Conservation (phyloP, 2,329 filamentous ascomycete species). For the Penicillium sp. region DNA sequence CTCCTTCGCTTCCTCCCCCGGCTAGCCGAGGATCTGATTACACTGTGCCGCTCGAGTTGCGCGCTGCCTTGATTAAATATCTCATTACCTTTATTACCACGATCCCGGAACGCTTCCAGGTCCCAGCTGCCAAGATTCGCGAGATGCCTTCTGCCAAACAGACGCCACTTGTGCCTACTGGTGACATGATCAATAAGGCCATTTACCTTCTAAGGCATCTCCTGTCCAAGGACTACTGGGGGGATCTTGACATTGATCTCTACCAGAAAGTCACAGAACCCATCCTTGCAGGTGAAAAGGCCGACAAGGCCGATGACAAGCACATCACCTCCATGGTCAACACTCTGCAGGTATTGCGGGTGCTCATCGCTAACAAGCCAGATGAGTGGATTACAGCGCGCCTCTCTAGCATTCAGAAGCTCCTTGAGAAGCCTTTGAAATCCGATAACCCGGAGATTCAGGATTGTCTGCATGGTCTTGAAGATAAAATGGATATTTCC, state of each 20-base stretch:
- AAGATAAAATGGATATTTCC: conserved; percentile 64
- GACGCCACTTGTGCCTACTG: conserved; percentile 52
- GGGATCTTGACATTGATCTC: conserved; percentile 82
- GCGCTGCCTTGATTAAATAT: conserved; percentile 85
- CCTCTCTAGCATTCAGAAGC: conserved; percentile 71
- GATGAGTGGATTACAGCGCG: conserved; percentile 87
- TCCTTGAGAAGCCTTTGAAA: conserved; percentile 82
- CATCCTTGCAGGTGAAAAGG: conserved; percentile 76
- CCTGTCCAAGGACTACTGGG: conserved; percentile 83
- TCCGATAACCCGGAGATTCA: conserved; percentile 90
- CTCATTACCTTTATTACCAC: conserved; percentile 92
- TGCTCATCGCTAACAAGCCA: conserved; percentile 79
- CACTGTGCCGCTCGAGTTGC: conserved; percentile 59
- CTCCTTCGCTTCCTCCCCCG: conserved; percentile 46
- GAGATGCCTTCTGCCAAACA: conserved; percentile 49
- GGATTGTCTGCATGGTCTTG: conserved; percentile 75
- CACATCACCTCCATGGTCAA: conserved; percentile 87
- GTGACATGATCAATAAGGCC: conserved; percentile 80
- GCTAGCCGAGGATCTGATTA: conserved; percentile 56
- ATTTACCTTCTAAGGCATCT: conserved; percentile 77
- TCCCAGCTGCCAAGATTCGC: conserved; percentile 64
- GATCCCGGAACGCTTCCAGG: conserved; percentile 75
- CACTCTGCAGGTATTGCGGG: conserved; percentile 82
- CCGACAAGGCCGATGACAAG: conserved; percentile 75
- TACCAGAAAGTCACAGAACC: conserved; percentile 86